Evolutionary conservation across 805 yeast genomes (phyloP).

Genomic region (Kuraishia floccosa): DNA sequence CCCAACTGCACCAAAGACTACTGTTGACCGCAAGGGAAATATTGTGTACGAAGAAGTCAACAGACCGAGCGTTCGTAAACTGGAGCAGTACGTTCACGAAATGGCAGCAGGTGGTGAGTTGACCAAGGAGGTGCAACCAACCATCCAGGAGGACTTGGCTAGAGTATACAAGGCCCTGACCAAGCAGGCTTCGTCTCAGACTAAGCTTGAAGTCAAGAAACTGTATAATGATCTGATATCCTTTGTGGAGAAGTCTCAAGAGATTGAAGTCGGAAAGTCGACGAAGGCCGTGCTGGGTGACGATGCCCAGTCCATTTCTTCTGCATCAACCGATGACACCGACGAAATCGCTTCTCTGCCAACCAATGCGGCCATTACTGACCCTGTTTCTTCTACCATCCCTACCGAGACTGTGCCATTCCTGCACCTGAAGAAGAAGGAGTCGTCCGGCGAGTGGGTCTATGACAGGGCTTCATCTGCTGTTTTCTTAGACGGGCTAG

Average conservation of each 20-base stretch:
- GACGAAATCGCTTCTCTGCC: constrained; percentile 84
- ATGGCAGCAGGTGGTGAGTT: constrained; percentile 93
- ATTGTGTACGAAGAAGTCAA: constrained; percentile 75
- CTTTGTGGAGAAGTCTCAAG: constrained; percentile 58
- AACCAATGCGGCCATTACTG: constrained; percentile 53
- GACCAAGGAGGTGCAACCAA: constrained; percentile 59
- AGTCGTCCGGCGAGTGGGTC: constrained; percentile 64
- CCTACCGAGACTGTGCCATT: constrained; percentile 87
- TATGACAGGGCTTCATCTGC: constrained; percentile 75
- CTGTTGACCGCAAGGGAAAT: constrained; percentile 80
- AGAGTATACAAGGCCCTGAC: constrained; percentile 74
- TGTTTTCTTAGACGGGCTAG: constrained; percentile 78
- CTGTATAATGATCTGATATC: constrained; percentile 60
- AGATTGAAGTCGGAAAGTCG: constrained; percentile 57
- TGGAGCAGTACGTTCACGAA: constrained; percentile 90
- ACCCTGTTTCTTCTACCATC: constrained; percentile 63
- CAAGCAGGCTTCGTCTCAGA: constrained; percentile 59
- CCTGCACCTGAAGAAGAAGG: constrained; percentile 81
- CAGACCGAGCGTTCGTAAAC: constrained; percentile 85
- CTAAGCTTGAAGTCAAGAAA: constrained; percentile 60
- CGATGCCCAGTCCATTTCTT: constrained; percentile 32
- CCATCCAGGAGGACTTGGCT: constrained; percentile 77
- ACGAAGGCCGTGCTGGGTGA: constrained; percentile 38
- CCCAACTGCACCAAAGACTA: constrained; percentile 93
- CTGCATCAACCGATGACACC: constrained; percentile 41